Evolutionary conservation across 2,329 filamentous ascomycete species (phyloP).

Genomic region (Oidium heveae): DNA sequence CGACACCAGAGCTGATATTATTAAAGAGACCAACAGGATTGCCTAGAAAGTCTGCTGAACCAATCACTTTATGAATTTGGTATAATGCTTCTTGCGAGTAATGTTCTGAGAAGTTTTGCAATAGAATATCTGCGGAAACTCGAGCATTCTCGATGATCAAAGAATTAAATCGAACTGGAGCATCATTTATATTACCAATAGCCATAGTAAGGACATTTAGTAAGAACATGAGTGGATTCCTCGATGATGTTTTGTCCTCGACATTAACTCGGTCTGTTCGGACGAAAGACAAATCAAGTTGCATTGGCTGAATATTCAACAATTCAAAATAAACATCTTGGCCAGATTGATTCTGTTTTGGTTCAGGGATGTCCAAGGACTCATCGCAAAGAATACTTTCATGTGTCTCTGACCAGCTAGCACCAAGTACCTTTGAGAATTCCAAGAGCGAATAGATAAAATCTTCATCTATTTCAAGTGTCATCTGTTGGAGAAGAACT

Average conservation of each 20-base stretch:
- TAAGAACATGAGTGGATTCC: conserved; percentile 94
- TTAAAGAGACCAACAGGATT: conserved; percentile 97
- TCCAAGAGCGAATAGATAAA: conserved; percentile 93
- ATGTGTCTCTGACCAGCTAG: conserved; percentile 55
- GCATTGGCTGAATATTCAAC: conserved; percentile 92
- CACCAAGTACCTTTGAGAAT: conserved; percentile 78
- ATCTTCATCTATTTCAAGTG: conserved; percentile 87
- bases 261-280: conserved; percentile 90
- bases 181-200: conserved; percentile 96
- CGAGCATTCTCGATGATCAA: conserved; percentile 87
- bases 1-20: conserved; percentile 89
- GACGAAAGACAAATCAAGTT: conserved; percentile 90
- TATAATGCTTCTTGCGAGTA: conserved; percentile 92
- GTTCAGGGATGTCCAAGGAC: conserved; percentile 73
- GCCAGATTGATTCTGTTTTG: conserved; percentile 55
- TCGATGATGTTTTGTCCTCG: conserved; percentile 74
- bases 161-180: conserved; percentile 78
- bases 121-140: conserved; percentile 60
- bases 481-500: conserved; percentile 88
- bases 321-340: conserved; percentile 97
- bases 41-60: conserved; percentile 88
- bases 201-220: conserved; percentile 98
- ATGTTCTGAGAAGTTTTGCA: conserved; percentile 72
- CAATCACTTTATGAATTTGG: conserved; percentile 91
- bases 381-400: conserved; percentile 76